Evolutionary conservation across 2,329 filamentous ascomycete species (phyloP), one percentile per base, ranked within the genome.

Genomic region (Achaetomium macrosporum): DNA sequence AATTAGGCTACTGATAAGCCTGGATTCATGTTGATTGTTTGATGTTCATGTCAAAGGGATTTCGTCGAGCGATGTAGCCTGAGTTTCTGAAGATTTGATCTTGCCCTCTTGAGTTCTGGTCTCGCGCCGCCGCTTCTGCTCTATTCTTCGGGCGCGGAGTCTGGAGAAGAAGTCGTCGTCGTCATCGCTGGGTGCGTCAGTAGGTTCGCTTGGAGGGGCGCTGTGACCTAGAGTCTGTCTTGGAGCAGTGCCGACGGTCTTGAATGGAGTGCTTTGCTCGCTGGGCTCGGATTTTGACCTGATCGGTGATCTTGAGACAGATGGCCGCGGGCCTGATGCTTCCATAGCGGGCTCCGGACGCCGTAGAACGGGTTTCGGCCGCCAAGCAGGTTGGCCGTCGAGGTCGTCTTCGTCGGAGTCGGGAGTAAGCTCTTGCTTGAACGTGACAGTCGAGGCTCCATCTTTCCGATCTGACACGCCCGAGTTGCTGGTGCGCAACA

Each of bases 91-190:
- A 3, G 33, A 41, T 8, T 54, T 61, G 33, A 36, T 49, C 12
- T 31, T 52, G 50, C 12, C 16, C 5, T 45, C 35, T 9, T 51
- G 35, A 16, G 35, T n/a, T 39, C 43, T 54, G 10, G 40, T 42
- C 30, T 59, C 42, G 40, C 49, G 47, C 7, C 54, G 52, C 5
- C 57, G 50, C 40, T 44, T 53, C 13, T 59, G 58, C n/a, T 54
- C 57, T 8, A 50, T 53, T 37, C 58, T 51, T 2, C 61, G 42
- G 5, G 54, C 49, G 11, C 59, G 59, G 12, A 61, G 36, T 4
- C 59, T 42, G 12, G 57, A 31, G 16, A 60, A 53, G n/a, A 59
- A 54, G 25, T 62, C 58, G 15, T 62, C 58, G 5, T 61, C 59
- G 11, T 55, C 54, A 5, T 54, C 50, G 7, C 51, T 42, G 35